Evolutionary conservation across 2,329 filamentous ascomycete species (phyloP), one percentile per base, ranked within the genome.

Genomic region (Zalaria obscura): DNA sequence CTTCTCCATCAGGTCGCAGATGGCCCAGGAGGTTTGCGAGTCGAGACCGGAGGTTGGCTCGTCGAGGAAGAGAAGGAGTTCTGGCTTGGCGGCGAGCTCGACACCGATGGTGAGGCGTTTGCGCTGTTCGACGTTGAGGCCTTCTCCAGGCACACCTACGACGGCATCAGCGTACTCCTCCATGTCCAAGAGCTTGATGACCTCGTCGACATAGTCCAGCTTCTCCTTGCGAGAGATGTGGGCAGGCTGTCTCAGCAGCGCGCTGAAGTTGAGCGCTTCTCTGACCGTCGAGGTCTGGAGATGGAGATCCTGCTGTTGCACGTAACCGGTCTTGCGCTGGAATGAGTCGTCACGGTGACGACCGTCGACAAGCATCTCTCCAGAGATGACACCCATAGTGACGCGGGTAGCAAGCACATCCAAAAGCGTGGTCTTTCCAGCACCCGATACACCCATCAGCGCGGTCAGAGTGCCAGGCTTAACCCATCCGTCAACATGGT

Each of bases 31-130:
- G 1, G 88, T 93, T 61, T 94, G 87, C 55, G 78, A 85, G 62
- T 95, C 89, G 18, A 95, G 76, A 68, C 89, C 89, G 27, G 87
- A 94, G 3, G 88, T 95, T 9, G 89, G 89, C 62, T 96, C 89
- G 53, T 96, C 89, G 33, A 95, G 76, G 66, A 95, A 95, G 37
- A 95, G 76, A 46, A 95, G 72, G 40, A 95, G 70, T 34, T 85
- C 79, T 4, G 89, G 89, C 66, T 91, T 94, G 5, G 89, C 89
- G 35, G 86, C 88, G 25, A 96, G 73, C 59, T 96, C 89, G n/a
- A 96, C 88, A 62, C 86, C 89, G 48, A 96, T 94, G 0, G 88
- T 95, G 5, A 95, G 72, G 53, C 86, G 82, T 57, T 80, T 80
- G 11, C 76, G 68, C 56, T 80, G 76, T 56, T 79, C 76, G 25